Evolutionary conservation across 768 basidiomycete species (phyloP), one percentile per base, ranked within the genome.

Genomic region (Russula abietina): DNA sequence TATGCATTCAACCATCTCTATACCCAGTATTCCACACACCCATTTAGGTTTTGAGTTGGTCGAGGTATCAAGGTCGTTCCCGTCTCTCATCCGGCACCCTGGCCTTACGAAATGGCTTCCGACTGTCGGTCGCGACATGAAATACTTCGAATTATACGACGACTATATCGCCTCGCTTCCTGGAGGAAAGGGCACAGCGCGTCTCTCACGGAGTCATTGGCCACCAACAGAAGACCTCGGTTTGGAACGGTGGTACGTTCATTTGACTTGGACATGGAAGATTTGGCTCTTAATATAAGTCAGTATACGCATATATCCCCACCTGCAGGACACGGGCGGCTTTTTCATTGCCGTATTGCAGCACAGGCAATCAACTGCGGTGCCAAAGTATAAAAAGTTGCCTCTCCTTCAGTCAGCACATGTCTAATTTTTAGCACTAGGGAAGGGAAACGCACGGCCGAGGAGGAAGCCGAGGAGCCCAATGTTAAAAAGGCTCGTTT

Each of bases 271-370:
- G 28, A 10, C 26, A 19, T 46, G n/a, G 1, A 22, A 10, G 19
- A 12, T 49, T 26, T 39, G 45, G 46, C 22, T 45, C 14, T 28
- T 24, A 17, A 24, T 36, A 9, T 33, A 28, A 30, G n/a, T 30
- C 28, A 97, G 94, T 68, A 75, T 98, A 73, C 83, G 97, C 43
- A 84, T 98, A 65, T 91, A 96, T 71, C 95, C 97, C 2, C 95
- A 98, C 72, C 76, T 97, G 10, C 97, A 98, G 74, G 91, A 99
- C 70, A 92, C 94, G 0, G 97, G 97, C 3, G 97, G 94, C 0
- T 99, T 99, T 76, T 99, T 97, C 71, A 86, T 99, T n/a, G 93
- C 93, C 12, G 89, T 97, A 0, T 73, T 98, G 39, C 81, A 88
- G 70, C 83, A 80, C 70, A 82, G 76, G 57, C 62, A 67, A 17